Evolutionary conservation across 192 early-diverging fungal species (phyloP), one percentile per base, ranked within the genome.

Genomic region (Backusella psychrophila): DNA sequence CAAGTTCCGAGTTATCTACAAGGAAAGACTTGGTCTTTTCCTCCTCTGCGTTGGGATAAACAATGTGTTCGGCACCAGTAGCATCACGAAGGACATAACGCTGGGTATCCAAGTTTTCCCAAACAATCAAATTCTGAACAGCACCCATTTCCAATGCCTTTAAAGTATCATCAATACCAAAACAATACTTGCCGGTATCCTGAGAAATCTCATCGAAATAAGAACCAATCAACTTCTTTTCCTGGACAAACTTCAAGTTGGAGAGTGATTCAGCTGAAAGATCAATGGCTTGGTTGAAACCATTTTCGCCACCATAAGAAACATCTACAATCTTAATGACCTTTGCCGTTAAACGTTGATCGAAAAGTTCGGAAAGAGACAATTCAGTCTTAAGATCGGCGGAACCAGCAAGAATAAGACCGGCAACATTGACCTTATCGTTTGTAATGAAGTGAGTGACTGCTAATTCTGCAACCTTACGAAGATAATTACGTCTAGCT

Each of bases 361-460:
- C 98, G 81, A 98, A 97, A 84, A 99, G 82, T 80, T 99, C 98
- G 39, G 96, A 97, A 83, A 97, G 93, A 29, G 90, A 89, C 75
- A 99, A 85, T 79, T 97, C 96, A 56, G 95, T 96, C 88, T 99
- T 99, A 90, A 99, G 98, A 87, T 99, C 98, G 46, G 98, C 98
- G 23, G 95, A 96, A 93, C 98, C 98, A 63, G 98, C 98, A 34
- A 99, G 85, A 71, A 99, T 90, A 17, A 99, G 77, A 52, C 98
- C 98, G 39, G 90, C 86, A 42, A 93, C 91, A 29, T 68, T 73
- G 38, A 82, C 56, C 84, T 94, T 95, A 87, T 98, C 96, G 80
- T 93, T 91, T 74, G 94, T 93, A 79, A 98, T 96, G 77, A 95
- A 99, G 80, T 97, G 92, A 80, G 97, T 95, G 2, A 96, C 94